A percentile compares a stretch with the other conserved stretches of the same genome.
Evolutionary conservation across 805 yeast genomes (phyloP).

Genomic region (Nakazawaea ishiwadae): DNA sequence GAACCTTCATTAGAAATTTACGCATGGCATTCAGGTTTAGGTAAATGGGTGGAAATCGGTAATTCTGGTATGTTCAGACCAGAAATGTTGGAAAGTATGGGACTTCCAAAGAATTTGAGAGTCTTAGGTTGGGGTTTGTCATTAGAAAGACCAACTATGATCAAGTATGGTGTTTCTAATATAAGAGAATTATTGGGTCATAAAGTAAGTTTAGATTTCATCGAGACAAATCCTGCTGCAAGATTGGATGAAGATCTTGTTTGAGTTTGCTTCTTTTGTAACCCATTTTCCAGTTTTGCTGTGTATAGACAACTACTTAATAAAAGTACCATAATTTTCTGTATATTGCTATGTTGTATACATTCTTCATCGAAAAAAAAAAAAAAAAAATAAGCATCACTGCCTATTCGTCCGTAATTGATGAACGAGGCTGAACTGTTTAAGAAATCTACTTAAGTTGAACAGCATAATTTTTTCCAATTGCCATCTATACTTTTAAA

Average conservation of each 20-base stretch:
- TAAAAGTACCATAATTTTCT: background rate
- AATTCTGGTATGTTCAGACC: conserved; percentile 99
- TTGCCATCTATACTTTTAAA: too few relatives aligned
- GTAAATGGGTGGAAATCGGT: conserved; percentile 99
- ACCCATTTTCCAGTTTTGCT: too few relatives aligned
- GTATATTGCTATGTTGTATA: too few relatives aligned
- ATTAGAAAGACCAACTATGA: conserved; percentile 98
- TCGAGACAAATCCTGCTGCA: conserved; percentile 96
- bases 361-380: too few relatives aligned
- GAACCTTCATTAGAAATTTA: conserved; percentile 98
- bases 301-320: conserved; percentile 31
- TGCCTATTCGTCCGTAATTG: too few relatives aligned
- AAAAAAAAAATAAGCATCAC: too few relatives aligned
- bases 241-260: conserved; percentile 79
- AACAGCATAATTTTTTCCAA: too few relatives aligned
- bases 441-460: too few relatives aligned
- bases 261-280: too few relatives aligned
- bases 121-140: conserved; percentile 98
- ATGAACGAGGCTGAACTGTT: too few relatives aligned
- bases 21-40: conserved; percentile 92
- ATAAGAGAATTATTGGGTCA: conserved; percentile 97
- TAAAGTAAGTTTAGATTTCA: conserved; percentile 90
- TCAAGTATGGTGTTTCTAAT: conserved; percentile 91
- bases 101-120: conserved; percentile 88
- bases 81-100: conserved; percentile 98